Evolutionary conservation across 129 eudicot species (phyloP), one percentile per base, ranked within the genome.

Genomic region (Ambrosia artemisiifolia): DNA sequence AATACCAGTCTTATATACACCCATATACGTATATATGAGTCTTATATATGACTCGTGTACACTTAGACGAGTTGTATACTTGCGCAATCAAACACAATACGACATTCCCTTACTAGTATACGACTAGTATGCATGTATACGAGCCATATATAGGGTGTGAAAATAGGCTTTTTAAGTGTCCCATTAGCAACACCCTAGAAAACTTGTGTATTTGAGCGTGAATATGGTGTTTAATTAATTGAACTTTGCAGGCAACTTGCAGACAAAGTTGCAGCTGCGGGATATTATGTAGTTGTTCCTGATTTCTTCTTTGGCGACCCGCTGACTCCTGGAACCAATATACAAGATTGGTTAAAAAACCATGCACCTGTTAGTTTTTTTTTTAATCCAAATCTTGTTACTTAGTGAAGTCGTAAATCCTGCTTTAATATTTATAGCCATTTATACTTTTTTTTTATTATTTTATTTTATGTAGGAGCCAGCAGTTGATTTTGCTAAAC

Each of bases 241-340:
- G n/a, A n/a, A n/a, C n/a, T 35, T 61, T 79, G 43, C 60, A 91
- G 97, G 88, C 80, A 83, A 55, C 62, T 91, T 38, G 95, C 95
- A 10, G 95, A 91, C 77, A 83, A 83, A 78, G 88, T 85, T 51
- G 94, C 91, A 51, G 84, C 78, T 77, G 80, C 89, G 30, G 97
- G 97, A 65, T 91, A 83, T 79, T 88, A 83, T 73, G 86, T 75
- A 5, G 95, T 88, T 69, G 95, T 81, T n/a, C 97, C 97, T 0
- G 95, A 91, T 80, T 81, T 88, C 64, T 66, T 87, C 74, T 63
- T 67, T 49, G 95, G 91, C 34, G 95, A 91, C 74, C 89, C 91
- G 38, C 47, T 20, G 40, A 65, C 51, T 28, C 78, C 84, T 71
- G 76, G 43, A 53, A 48, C 54, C 13, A 70, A 76, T 28, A 0